Conservation (phyloP, 257 asterid genomes). For the Haberlea rhodopensis region DNA sequence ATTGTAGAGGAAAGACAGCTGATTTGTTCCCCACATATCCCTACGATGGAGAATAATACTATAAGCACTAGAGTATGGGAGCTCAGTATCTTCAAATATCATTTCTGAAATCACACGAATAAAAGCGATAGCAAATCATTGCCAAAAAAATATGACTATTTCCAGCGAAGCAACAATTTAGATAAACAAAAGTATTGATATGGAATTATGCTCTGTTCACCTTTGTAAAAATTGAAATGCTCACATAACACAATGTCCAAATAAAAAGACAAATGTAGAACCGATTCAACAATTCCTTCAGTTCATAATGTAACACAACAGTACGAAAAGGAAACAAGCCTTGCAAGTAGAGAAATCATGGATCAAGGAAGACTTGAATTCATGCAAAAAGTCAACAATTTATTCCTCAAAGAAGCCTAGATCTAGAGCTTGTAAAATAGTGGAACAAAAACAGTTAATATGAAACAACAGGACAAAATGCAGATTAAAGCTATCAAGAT, state of each 20-base stretch:
- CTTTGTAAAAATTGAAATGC: conserved; percentile 1
- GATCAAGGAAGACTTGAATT: neutral
- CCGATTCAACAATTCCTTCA: conserved; percentile 16
- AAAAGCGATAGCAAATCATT: conserved; percentile 2
- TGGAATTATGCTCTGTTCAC: neutral
- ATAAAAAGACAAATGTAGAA: conserved; percentile 4
- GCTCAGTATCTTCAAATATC: conserved; percentile 19
- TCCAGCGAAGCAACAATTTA: conserved; percentile 1
- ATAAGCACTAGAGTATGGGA: conserved; percentile 19
- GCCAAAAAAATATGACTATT: neutral
- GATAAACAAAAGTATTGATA: neutral
- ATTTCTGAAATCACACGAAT: conserved; percentile 9
- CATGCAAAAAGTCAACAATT: conserved; percentile 15
- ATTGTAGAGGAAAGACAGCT: conserved; percentile 93
- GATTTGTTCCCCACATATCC: conserved; percentile 99
- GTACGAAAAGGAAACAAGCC: neutral
- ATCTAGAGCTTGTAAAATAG: conserved; percentile 2
- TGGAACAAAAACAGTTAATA: neutral
- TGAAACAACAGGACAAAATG: neutral
- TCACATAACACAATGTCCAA: too few relatives aligned
- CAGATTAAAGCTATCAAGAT: conserved; percentile 17
- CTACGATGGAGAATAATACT: conserved; percentile 35
- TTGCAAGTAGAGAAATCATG: conserved; percentile 1
- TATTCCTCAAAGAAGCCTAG: neutral
- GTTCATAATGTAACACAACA: neutral